Conservation (phyloP, 352 stramenopile genomes). For the Phytopythium boreale region DNA sequence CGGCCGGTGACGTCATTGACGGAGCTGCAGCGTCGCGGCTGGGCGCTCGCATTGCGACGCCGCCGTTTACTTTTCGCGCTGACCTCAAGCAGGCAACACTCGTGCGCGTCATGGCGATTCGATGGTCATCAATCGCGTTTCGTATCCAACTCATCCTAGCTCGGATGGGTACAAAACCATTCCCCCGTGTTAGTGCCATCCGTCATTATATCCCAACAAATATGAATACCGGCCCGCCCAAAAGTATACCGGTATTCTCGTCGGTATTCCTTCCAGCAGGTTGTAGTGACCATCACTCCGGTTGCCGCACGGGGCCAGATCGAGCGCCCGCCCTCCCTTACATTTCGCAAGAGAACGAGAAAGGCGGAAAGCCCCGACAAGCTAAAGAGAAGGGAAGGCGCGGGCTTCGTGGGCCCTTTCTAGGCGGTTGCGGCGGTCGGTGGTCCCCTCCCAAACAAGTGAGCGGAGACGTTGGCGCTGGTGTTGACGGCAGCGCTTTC, state of each 20-base stretch:
- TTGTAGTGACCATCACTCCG: no score
- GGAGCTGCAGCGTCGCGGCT: no score
- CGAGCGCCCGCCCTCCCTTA: no score
- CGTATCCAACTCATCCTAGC: background rate
- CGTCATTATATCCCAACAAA: background rate
- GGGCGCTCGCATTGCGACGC: no score
- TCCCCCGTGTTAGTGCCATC: background rate
- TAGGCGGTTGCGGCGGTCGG: background rate
- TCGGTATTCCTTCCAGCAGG: no score
- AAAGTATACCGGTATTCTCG: no score
- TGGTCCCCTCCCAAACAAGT: background rate
- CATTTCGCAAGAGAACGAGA: no score
- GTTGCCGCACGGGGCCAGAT: no score
- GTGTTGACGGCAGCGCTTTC: background rate
- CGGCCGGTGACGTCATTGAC: no score
- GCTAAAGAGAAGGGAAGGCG: background rate
- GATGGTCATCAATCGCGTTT: background rate
- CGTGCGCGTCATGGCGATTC: background rate
- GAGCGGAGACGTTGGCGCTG: background rate
- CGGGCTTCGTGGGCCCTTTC: background rate
- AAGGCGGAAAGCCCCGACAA: background rate
- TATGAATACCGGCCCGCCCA: no score
- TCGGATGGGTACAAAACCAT: background rate
- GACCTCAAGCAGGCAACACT: background rate
- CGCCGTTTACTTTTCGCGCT: background rate